Evolutionary conservation across 306 rosid genomes (phyloP), one percentile per base, ranked within the genome.

Genomic region (Quercus robur): DNA sequence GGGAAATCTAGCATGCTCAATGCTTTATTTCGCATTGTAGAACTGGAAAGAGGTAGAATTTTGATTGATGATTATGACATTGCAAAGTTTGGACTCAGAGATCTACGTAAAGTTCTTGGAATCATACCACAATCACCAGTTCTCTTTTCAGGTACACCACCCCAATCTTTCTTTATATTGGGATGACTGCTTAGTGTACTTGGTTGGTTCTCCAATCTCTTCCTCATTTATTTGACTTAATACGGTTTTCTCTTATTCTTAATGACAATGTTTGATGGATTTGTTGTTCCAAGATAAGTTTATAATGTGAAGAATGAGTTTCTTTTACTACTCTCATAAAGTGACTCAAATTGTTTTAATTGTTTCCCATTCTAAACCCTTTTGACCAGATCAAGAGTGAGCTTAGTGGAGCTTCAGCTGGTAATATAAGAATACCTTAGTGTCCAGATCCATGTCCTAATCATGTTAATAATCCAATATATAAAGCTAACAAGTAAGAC

Each of bases 1-100:
- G 97, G 98, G 66, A 94, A 94, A 82, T 94, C 98, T 72, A 92
- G 98, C 79, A 86, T 92, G 98, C 84, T 94, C 17, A 94, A 91
- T 78, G 94, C 97, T 25, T 83, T 92, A 74, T 94, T 94, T 77
- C 85, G 98, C 51, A 89, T 94, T 3, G 93, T 94, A 44, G 98
- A 94, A 67, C 80, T 89, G 30, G 94, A 88, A 44, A 91, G 77
- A 41, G 97, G 97, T 80, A 89, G 87, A 66, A 89, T 94, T 74
- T 79, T 76, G 51, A 92, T 94, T 46, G 97, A 94, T 78, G 93
- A 90, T 6, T 86, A 81, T 78, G 92, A 94, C 72, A 78, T 92
- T 82, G 71, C 91, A 10, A 83, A 82, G 75, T 62, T 92, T 71
- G 98, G 98, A 75, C 79, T 94, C 61, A 86, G 75, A 72, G 97